phyloP scores from a whole-genome alignment of 192 early-diverging fungal species.

The Funneliformis geosporum region DNA sequence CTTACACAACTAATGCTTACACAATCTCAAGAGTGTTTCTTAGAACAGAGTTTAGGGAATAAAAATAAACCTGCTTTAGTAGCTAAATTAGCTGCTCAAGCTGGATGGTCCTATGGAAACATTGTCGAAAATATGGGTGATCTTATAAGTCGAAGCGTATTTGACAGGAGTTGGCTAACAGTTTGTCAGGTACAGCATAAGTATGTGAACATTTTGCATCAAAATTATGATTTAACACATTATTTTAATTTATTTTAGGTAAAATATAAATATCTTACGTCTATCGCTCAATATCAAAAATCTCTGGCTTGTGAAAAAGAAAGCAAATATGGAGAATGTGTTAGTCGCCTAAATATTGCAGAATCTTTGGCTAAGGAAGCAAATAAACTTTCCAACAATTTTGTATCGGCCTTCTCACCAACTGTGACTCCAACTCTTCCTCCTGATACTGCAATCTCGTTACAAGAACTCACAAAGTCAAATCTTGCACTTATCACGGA shows the following conservation, averaged over 20 bases:
- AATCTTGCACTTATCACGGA: slow-evolving; percentile 69
- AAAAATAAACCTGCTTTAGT: slow-evolving; percentile 89
- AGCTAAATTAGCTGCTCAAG: slow-evolving; percentile 86
- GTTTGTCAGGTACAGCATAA: slow-evolving; percentile 65
- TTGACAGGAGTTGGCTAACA: slow-evolving; percentile 81
- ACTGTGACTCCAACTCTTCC: slow-evolving; percentile 60
- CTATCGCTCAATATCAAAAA: slow-evolving; percentile 86
- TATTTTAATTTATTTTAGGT: slow-evolving; percentile 51
- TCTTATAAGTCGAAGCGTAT: slow-evolving; percentile 65
- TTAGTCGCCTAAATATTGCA: slow-evolving; percentile 75
- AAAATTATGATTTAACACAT: neutral
- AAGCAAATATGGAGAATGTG: slow-evolving; percentile 81
- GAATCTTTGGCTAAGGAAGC: slow-evolving; percentile 87
- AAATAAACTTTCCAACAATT: slow-evolving; percentile 68
- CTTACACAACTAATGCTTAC: slow-evolving; percentile 86
- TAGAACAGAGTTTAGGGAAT: slow-evolving; percentile 82
- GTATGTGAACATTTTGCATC: neutral
- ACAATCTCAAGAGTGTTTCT: slow-evolving; percentile 92
- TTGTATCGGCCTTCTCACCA: slow-evolving; percentile 64
- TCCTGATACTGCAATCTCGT: slow-evolving; percentile 64
- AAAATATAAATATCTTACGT: slow-evolving; percentile 86
- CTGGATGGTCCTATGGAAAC: slow-evolving; percentile 71
- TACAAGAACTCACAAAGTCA: slow-evolving; percentile 75
- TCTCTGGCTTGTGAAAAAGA: slow-evolving; percentile 75
- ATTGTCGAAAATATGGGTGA: slow-evolving; percentile 73